Base-by-base conservation (phyloP, 2,329 filamentous ascomycete species). In the Sporothrix dimorphospora region DNA sequence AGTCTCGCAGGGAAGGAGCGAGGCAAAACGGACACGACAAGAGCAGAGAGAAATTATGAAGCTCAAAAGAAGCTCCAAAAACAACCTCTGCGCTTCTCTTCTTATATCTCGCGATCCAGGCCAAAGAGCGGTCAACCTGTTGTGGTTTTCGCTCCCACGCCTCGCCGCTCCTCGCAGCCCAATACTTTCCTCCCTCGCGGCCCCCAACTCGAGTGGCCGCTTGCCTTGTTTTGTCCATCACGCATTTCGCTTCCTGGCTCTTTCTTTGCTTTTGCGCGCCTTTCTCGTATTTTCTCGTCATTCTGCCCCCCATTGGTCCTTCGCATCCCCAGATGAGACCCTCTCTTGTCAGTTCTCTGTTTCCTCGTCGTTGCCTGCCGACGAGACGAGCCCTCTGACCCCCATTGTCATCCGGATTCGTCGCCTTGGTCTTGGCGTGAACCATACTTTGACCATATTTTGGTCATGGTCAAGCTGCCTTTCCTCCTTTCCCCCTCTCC, bases 101-200 rank as follows among this genome's bases (percentile, higher is more conserved):
- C 14, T 65, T 65, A 65, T 45, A 65, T 65, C 59, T 65, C 21
- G 59, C 34, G 19, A 65, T 9, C n/a, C 38, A 19, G 38, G 38
- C 19, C 59, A 65, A 65, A 65, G 21, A 45, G 59, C 59, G 59
- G 59, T 65, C 59, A 65, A 65, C 38, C 34, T 57, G 53, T 57
- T 27, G 38, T 24, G 38, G n/a, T 65, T n/a, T 61, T 51, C 47
- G 16, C 55, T 40, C 19, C 30, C 30, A 61, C 34, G 30, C n/a
- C 30, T 61, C 55, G 34, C 8, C 24, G 51, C 51, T 24, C 57
- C 21, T 65, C n/a, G 53, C 59, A 16, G 38, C 16, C 34, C 16
- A 47, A 24, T 38, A n/a, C 21, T 38, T 21, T 21, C n/a, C 38
- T 27, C 38, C 59, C 21, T 45, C 59, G 38, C 59, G 21, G 45